Conservation (phyloP, 1,284 basidiomycete species). For the Ganoderma lingzhi region DNA sequence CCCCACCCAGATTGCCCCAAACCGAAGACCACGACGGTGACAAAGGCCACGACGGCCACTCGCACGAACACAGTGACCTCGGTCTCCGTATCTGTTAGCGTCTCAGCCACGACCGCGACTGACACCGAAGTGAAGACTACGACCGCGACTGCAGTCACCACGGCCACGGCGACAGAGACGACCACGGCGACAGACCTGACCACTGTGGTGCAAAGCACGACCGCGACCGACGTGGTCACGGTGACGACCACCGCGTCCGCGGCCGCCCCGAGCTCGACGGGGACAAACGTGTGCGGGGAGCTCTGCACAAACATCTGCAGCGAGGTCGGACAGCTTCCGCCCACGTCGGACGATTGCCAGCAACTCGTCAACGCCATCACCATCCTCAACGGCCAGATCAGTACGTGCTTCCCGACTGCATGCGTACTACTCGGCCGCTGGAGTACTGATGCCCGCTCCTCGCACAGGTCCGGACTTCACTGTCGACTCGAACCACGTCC, state of each 20-base stretch:
- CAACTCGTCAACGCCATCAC: constrained; percentile 38
- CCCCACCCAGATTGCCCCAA: constrained; percentile 7
- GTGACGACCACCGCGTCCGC: constrained; percentile 32
- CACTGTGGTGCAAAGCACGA: constrained; percentile 19
- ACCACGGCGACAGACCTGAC: constrained; percentile 22
- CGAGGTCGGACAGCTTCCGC: constrained; percentile 36
- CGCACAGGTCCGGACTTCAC: constrained; percentile 34
- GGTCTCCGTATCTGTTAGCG: constrained; percentile 11
- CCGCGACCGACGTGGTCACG: constrained; percentile 30
- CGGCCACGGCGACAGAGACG: constrained; percentile 15
- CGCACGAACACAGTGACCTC: constrained; percentile 13
- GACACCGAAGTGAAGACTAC: constrained; percentile 19
- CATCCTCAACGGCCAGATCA: constrained; percentile 33
- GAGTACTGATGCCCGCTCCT: background rate
- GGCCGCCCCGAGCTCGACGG: background rate
- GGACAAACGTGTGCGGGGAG: background rate
- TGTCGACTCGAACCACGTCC: constrained; percentile 29
- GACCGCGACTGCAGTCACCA: constrained; percentile 17
- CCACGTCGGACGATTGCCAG: constrained; percentile 38
- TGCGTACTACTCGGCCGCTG: no score
- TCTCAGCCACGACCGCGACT: constrained; percentile 16
- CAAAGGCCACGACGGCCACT: constrained; percentile 11
- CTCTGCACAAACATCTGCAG: constrained; percentile 32
- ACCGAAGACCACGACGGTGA: constrained; percentile 8
- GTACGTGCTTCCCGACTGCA: constrained; percentile 13